These are phyloP conservation scores for Suillus clintonianus DNA, from an alignment of 768 basidiomycete species.

Conservation along the genomic window DNA sequence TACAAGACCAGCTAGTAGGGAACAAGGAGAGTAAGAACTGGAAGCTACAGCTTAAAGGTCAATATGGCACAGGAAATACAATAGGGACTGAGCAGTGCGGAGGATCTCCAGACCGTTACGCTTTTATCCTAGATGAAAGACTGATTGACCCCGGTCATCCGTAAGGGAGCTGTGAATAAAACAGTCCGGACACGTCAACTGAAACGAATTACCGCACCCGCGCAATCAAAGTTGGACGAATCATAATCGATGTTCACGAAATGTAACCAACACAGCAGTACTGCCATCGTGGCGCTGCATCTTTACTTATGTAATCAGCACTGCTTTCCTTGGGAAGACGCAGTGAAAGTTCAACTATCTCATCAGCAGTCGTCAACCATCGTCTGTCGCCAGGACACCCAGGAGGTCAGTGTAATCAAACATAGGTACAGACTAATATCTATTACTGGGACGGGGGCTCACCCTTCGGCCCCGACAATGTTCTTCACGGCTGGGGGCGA, in stretches of 20 bases:
- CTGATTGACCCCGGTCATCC: neutral
- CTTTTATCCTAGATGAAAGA: slow-evolving; percentile 1
- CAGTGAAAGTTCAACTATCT: neutral
- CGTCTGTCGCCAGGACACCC: neutral
- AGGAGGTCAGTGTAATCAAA: neutral
- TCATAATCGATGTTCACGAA: neutral
- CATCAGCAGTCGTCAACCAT: neutral
- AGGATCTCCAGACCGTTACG: neutral
- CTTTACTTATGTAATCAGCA: neutral
- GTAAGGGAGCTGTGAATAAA: neutral
- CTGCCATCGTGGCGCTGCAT: neutral
- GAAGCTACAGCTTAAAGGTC: neutral
- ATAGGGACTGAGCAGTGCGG: neutral
- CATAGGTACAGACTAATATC: neutral
- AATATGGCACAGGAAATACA: neutral
- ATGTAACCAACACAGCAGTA: slow-evolving; percentile 1
- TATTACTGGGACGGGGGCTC: no score
- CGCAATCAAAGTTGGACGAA: neutral
- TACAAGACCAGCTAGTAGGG: neutral
- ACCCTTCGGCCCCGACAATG: no score
- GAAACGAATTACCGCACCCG: neutral
- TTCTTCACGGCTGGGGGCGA: neutral
- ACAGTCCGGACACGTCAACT: neutral
- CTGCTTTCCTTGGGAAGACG: neutral
- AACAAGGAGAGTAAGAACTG: neutral